These are phyloP conservation scores for Epichloe baconii DNA, from an alignment of 2,329 filamentous ascomycete species.

Conservation along the genomic window DNA sequence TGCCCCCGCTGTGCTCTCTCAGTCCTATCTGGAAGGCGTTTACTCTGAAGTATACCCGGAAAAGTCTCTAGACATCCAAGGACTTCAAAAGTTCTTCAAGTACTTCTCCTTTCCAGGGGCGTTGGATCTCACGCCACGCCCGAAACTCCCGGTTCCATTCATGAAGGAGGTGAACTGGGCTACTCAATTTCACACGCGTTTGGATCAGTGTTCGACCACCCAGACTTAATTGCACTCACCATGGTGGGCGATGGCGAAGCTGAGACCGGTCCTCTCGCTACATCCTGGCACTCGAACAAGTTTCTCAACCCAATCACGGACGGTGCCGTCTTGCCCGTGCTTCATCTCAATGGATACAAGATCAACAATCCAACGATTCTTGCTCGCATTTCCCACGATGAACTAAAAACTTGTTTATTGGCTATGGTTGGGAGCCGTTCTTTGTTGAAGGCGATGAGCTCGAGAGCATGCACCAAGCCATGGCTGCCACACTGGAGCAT, in stretches of 20 bases:
- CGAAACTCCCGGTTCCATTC: conserved; percentile 63
- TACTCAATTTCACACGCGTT: conserved; percentile 72
- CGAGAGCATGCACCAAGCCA: conserved; percentile 67
- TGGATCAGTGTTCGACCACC: conserved; percentile 63
- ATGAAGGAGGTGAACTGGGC: conserved; percentile 72
- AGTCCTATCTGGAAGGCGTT: conserved; percentile 64
- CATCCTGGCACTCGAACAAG: conserved; percentile 72
- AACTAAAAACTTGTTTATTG: conserved; percentile 57
- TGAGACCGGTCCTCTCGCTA: conserved; percentile 69
- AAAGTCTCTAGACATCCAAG: conserved; percentile 54
- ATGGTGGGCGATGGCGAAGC: conserved; percentile 73
- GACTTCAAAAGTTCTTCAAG: conserved; percentile 67
- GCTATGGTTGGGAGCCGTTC: conserved; percentile 69
- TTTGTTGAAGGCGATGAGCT: conserved; percentile 67
- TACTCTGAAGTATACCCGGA: conserved; percentile 69
- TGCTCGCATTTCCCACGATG: conserved; percentile 59
- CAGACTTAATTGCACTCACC: conserved; percentile 59
- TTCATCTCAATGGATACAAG: conserved; percentile 76
- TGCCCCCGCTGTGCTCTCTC: conserved; percentile 61
- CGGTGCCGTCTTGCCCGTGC: conserved; percentile 62
- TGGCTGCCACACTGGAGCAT: conserved; percentile 63
- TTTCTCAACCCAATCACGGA: conserved; percentile 70
- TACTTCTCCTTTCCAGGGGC: conserved; percentile 73
- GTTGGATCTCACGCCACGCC: conserved; percentile 68
- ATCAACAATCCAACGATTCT: conserved; percentile 70